phyloP scores from a whole-genome alignment of 73 alveolate genomes.

The Paramecium octaurelia region DNA sequence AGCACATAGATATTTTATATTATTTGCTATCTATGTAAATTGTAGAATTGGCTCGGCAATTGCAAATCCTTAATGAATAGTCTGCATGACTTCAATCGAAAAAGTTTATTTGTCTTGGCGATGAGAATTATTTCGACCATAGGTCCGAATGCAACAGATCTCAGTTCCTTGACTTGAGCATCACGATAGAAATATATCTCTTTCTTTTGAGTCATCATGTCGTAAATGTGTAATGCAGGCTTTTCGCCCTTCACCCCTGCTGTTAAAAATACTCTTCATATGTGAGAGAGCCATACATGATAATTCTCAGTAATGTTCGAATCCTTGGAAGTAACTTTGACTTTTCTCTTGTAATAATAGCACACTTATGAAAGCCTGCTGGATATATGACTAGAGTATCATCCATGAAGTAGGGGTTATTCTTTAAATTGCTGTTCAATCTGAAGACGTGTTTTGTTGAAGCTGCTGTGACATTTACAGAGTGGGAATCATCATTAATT shows the following conservation, averaged over 20 bases:
- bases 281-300: slow-evolving; percentile 57
- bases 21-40: slow-evolving; percentile 62
- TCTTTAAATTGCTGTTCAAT: slow-evolving; percentile 71
- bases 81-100: slow-evolving; percentile 61
- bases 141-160: slow-evolving; percentile 57
- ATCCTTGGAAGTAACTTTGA: slow-evolving; percentile 49
- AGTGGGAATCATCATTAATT: slow-evolving; percentile 25
- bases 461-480: slow-evolving; percentile 51
- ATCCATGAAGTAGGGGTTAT: slow-evolving; percentile 75
- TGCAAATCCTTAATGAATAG: slow-evolving; percentile 72
- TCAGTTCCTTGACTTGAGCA: slow-evolving; percentile 48
- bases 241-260: slow-evolving; percentile 61
- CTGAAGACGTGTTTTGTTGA: slow-evolving; percentile 76
- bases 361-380: slow-evolving; percentile 91
- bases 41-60: slow-evolving; percentile 68
- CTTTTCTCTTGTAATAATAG: slow-evolving; percentile 37
- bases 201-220: slow-evolving; percentile 53
- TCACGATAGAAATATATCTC: background rate
- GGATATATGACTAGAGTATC: slow-evolving; percentile 89
- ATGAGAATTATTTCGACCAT: slow-evolving; percentile 23
- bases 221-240: slow-evolving; percentile 52
- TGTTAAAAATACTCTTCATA: slow-evolving; percentile 51
- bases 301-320: slow-evolving; percentile 54
- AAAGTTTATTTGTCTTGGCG: background rate
- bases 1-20: background rate